phyloP scores from a whole-genome alignment of 192 early-diverging fungal genomes.

The Umbelopsis isabellina region DNA sequence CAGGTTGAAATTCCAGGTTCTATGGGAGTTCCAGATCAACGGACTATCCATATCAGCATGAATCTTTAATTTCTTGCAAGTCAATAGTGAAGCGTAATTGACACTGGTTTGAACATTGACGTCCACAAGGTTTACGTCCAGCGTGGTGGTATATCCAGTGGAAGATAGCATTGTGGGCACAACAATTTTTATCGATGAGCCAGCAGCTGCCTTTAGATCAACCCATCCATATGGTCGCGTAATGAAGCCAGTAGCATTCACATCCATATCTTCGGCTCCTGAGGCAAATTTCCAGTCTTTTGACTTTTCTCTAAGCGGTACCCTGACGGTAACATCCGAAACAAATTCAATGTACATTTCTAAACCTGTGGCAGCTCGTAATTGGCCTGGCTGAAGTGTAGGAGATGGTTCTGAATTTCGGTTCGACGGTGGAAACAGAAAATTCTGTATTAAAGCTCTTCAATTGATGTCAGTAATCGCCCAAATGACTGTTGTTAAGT shows the following conservation, averaged over 20 bases:
- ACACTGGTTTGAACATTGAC: constrained; percentile 63
- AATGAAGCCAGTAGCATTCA: constrained; percentile 24
- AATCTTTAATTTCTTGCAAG: constrained; percentile 52
- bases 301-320: constrained; percentile 73
- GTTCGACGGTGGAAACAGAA: constrained; percentile 74
- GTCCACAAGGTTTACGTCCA: constrained; percentile 55
- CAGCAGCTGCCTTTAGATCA: constrained; percentile 57
- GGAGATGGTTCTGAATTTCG: constrained; percentile 54
- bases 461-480: constrained; percentile 5
- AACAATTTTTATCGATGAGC: constrained; percentile 55
- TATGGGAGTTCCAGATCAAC: constrained; percentile 68
- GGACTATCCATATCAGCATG: constrained; percentile 60
- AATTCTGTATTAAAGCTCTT: constrained; percentile 64
- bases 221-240: constrained; percentile 74
- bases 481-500: neutral
- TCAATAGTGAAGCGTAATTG: constrained; percentile 66
- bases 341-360: constrained; percentile 66
- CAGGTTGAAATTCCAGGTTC: constrained; percentile 70
- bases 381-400: constrained; percentile 53
- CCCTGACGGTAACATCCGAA: constrained; percentile 55
- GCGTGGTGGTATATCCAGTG: constrained; percentile 56
- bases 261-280: constrained; percentile 31
- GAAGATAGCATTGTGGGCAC: constrained; percentile 60
- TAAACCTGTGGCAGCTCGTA: constrained; percentile 57
- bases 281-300: constrained; percentile 73